Conservation (phyloP, 2,329 filamentous ascomycete species). For the Arthrobotrys pseudoclavata region DNA sequence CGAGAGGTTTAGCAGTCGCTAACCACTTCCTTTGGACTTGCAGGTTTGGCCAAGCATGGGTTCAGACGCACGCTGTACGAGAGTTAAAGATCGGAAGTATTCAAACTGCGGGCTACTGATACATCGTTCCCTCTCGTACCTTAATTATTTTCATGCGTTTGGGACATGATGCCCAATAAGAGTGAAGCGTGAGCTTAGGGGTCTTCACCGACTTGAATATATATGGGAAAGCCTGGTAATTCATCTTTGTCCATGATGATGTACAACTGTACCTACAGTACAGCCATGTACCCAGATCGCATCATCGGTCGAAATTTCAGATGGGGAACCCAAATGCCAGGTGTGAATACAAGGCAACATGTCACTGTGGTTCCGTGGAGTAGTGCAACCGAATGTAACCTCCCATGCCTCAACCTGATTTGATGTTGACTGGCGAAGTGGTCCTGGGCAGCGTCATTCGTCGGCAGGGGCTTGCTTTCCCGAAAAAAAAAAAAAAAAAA, state of each 20-base stretch:
- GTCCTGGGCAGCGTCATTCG: constrained; percentile 44
- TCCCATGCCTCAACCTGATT: constrained; percentile 45
- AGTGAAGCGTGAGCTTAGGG: neutral
- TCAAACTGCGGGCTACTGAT: constrained; percentile 47
- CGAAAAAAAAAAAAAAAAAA: constrained; percentile 11
- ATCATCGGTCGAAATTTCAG: constrained; percentile 14
- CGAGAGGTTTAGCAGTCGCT: constrained; percentile 30
- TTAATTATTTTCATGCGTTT: constrained; percentile 20
- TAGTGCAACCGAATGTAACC: constrained; percentile 58
- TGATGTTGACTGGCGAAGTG: constrained; percentile 32
- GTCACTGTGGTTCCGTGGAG: constrained; percentile 36
- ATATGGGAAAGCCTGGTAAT: constrained; percentile 8
- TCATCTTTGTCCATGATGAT: neutral
- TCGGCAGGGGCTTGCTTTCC: constrained; percentile 50
- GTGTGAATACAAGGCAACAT: constrained; percentile 32
- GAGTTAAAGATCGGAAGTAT: constrained; percentile 47
- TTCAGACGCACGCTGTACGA: constrained; percentile 26
- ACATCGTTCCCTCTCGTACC: constrained; percentile 21
- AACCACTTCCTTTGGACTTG: constrained; percentile 34
- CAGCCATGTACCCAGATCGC: neutral
- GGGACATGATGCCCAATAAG: constrained; percentile 15
- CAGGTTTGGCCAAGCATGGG: constrained; percentile 22
- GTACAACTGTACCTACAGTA: neutral
- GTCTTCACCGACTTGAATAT: neutral
- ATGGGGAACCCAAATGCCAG: constrained; percentile 30